Evolutionary conservation across 345 rosid genomes (phyloP).

Genomic region (Rhizophora apiculata): DNA sequence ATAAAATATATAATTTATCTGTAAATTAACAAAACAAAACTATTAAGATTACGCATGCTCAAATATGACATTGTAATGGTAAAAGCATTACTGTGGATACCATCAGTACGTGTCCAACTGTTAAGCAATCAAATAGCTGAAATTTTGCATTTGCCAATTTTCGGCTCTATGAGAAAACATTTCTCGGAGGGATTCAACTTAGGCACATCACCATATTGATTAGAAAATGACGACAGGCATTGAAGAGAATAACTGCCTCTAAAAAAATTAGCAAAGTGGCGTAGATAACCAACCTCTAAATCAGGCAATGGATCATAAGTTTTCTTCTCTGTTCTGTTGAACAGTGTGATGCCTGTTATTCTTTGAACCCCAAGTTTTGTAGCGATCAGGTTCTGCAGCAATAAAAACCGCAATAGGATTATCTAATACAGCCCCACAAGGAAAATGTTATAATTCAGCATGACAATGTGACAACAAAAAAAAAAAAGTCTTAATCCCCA

Average conservation of each 20-base stretch:
- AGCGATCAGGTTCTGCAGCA: slow-evolving; percentile 75
- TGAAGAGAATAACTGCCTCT: neutral
- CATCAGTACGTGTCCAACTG: no score
- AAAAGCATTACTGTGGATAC: no score
- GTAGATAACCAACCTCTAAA: slow-evolving; percentile 60
- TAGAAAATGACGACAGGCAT: neutral
- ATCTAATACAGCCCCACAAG: no score
- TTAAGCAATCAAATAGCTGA: no score
- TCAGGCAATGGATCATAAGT: slow-evolving; percentile 67
- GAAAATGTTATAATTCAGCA: no score
- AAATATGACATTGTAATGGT: no score
- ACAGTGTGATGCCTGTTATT: slow-evolving; percentile 69
- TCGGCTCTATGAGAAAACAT: neutral
- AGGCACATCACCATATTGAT: neutral
- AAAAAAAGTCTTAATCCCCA: no score
- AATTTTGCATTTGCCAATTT: neutral
- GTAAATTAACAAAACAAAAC: no score
- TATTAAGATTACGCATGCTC: no score
- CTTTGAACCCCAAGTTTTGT: slow-evolving; percentile 81
- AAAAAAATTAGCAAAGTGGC: neutral
- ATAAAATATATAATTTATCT: no score
- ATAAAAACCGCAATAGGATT: neutral
- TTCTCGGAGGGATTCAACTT: neutral
- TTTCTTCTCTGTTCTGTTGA: slow-evolving; percentile 61
- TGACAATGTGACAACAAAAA: no score